Percentiles rank a stretch among this genome's conserved stretches.
phyloP scores from a whole-genome alignment of 768 basidiomycete genomes.

The Lyophyllum semitale region DNA sequence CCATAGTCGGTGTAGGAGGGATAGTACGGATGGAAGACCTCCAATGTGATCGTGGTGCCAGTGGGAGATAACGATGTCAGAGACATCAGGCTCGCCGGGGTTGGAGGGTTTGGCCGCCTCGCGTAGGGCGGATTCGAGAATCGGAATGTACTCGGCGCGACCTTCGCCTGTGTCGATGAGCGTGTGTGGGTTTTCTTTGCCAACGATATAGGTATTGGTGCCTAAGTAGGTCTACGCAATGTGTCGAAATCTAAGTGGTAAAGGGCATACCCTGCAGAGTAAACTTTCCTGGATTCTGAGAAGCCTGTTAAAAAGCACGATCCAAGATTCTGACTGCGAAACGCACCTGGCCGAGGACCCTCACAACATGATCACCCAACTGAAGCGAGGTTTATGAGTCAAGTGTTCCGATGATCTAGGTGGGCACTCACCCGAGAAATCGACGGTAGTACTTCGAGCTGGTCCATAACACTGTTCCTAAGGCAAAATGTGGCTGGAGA shows the following conservation, averaged over 20 bases:
- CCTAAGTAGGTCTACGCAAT: slow-evolving; percentile 41
- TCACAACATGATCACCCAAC: slow-evolving; percentile 69
- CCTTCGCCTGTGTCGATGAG: slow-evolving; percentile 88
- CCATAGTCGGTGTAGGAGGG: slow-evolving; percentile 68
- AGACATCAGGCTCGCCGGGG: slow-evolving; percentile 56
- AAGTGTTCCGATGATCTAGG: neutral
- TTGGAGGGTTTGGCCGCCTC: slow-evolving; percentile 34
- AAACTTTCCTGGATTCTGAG: slow-evolving; percentile 85
- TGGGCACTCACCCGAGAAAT: slow-evolving; percentile 50
- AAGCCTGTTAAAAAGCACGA: neutral
- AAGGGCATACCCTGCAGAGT: slow-evolving; percentile 71
- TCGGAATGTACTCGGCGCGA: slow-evolving; percentile 60
- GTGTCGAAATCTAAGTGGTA: neutral
- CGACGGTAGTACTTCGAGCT: slow-evolving; percentile 51
- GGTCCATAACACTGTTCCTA: slow-evolving; percentile 40
- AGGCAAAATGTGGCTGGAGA: neutral
- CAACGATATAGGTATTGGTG: slow-evolving; percentile 89
- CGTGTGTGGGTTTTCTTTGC: slow-evolving; percentile 66
- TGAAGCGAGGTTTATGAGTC: slow-evolving; percentile 28
- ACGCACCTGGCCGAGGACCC: slow-evolving; percentile 76
- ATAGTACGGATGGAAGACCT: slow-evolving; percentile 72
- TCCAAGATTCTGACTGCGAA: neutral
- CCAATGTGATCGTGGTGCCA: slow-evolving; percentile 86
- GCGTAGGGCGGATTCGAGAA: slow-evolving; percentile 64
- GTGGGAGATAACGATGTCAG: slow-evolving; percentile 91